These are phyloP conservation scores for Madurella mycetomatis DNA, from an alignment of 2,329 filamentous ascomycete genomes.

Conservation along the genomic window DNA sequence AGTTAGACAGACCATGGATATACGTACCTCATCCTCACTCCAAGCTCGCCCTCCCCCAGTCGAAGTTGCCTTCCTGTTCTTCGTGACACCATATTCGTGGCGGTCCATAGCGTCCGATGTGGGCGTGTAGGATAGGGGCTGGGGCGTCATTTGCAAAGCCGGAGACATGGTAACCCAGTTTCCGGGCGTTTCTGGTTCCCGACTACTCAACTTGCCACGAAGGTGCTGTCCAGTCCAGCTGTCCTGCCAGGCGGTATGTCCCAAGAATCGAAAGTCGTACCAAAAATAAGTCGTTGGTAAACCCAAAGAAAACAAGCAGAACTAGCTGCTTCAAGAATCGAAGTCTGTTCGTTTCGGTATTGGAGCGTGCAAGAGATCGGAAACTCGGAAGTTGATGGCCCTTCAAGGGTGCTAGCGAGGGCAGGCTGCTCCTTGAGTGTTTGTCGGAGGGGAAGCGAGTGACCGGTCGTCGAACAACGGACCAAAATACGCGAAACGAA, in stretches of 20 bases:
- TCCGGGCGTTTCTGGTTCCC: constrained; percentile 13
- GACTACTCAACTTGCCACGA: constrained; percentile 4
- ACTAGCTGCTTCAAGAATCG: constrained; percentile 43
- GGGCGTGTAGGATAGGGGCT: constrained; percentile 44
- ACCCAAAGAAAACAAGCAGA: constrained; percentile 35
- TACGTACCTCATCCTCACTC: constrained; percentile 76
- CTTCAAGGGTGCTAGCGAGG: neutral
- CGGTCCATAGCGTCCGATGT: constrained; percentile 52
- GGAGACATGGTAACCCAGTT: constrained; percentile 44
- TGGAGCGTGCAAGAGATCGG: constrained; percentile 11
- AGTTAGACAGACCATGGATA: neutral
- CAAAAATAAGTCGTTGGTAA: constrained; percentile 26
- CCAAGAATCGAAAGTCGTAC: constrained; percentile 32
- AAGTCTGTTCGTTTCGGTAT: constrained; percentile 28
- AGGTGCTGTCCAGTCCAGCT: constrained; percentile 14
- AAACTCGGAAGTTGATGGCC: neutral
- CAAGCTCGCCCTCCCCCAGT: constrained; percentile 75
- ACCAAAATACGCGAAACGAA: constrained; percentile 19
- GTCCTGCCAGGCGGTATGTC: constrained; percentile 33
- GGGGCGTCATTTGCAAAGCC: constrained; percentile 43
- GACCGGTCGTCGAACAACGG: constrained; percentile 17
- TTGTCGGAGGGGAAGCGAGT: constrained; percentile 13
- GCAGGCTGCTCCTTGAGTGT: neutral
- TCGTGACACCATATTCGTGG: constrained; percentile 57
- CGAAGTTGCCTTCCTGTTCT: constrained; percentile 63